Base-by-base conservation (phyloP, 148 eudicot genomes). In the Pouteria glomerata region DNA sequence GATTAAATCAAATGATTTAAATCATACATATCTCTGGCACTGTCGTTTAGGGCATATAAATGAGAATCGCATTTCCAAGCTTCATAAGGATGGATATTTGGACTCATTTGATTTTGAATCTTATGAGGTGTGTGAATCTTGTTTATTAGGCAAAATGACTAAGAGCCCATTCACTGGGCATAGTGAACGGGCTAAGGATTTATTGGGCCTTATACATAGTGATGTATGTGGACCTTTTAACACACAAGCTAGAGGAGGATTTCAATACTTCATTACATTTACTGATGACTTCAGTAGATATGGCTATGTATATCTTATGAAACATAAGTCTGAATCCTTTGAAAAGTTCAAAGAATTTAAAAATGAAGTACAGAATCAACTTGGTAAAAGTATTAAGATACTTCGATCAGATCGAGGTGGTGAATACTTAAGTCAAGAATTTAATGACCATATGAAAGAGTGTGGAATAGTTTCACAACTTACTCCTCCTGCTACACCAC, bases 151-250 rank as follows among this genome's bases (percentile, higher is more conserved):
- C 7, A 73, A 73, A 56, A 73, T 73, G 70, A 73, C 76, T 16
- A 73, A 64, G 39, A 3, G 34, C 3, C 76, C 76, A 29, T 73
- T 63, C 65, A 64, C 34, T 53, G 62, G 70, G 65, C 15, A 52
- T 2, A 35, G 76, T 5, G 70, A 73, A 33, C 15, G 63, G 31
- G 70, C 37, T 13, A 31, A 2, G 33, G 60, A 51, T 0, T 8
- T 62, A 14, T 33, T 73, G 7, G 76, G 26, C 13, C 57, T 72
- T 8, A 62, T 72, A 61, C 75, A 72, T 50, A 72, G 35, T 18
- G 47, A 72, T 62, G 42, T 50, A 24, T 52, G 24, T 68, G 58
- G 41, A 29, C 39, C 58, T 6, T 0, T 68, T 1, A 27, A 2
- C 5, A 47, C 6, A 1, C 19, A 1, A 1, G 44, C 26, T 4